These are phyloP conservation scores for Colletotrichum sp. DNA, from an alignment of 2,329 filamentous ascomycete species.

Conservation along the genomic window DNA sequence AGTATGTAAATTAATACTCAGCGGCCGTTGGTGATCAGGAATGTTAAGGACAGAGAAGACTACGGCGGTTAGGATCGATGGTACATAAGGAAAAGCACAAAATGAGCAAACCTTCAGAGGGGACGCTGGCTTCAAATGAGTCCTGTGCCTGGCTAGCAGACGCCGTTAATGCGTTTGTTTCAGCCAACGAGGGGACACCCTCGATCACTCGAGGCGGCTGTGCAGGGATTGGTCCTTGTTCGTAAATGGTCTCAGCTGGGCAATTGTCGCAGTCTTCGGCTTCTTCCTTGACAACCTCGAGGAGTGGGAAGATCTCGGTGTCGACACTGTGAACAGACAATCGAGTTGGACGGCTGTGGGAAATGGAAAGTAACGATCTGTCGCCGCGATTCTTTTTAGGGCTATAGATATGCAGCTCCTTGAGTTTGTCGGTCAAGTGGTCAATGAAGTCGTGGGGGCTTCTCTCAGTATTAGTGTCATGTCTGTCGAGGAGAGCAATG, in stretches of 20 bases:
- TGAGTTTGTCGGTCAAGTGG: conserved; percentile 34
- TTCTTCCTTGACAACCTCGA: conserved; percentile 5
- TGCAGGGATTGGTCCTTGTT: conserved; percentile 14
- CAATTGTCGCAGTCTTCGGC: background rate
- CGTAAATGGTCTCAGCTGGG: background rate
- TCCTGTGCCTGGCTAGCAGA: background rate
- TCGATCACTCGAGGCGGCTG: background rate
- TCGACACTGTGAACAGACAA: background rate
- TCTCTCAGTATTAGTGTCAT: conserved; percentile 32
- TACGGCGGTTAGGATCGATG: background rate
- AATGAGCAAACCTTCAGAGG: conserved; percentile 5
- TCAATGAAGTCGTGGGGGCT: conserved; percentile 29
- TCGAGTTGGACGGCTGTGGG: background rate
- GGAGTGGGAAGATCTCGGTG: background rate
- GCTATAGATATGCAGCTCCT: conserved; percentile 33
- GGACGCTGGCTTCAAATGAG: conserved; percentile 12
- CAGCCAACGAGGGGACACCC: conserved; percentile 12
- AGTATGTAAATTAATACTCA: background rate
- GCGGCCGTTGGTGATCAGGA: background rate
- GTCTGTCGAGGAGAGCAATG: conserved; percentile 28
- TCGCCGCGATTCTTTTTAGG: conserved; percentile 10
- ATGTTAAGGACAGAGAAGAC: background rate
- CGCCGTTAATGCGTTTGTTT: conserved; percentile 1
- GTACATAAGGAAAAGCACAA: background rate
- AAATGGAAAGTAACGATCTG: background rate